Conservation (phyloP, 208 protist species). For the Strigomonas culicis region DNA sequence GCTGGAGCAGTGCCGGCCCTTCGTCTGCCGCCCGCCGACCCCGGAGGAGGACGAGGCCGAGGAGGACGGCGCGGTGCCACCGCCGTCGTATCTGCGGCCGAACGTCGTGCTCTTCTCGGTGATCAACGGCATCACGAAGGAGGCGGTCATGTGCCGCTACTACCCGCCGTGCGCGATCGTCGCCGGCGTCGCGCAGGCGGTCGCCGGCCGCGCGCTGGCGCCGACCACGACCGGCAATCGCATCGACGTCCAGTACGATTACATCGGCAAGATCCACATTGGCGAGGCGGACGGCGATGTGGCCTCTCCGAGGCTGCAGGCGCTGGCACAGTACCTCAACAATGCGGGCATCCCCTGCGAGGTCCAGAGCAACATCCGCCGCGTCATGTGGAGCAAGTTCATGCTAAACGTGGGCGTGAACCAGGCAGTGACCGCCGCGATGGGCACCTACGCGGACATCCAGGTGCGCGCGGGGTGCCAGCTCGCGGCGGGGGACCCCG, state of each 20-base stretch:
- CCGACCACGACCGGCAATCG: constrained; percentile 10
- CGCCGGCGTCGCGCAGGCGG: not conserved
- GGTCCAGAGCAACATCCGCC: constrained; percentile 9
- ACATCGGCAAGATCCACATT: constrained; percentile 13
- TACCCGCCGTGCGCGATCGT: constrained; percentile 11
- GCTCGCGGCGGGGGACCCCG: not conserved
- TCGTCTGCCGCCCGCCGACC: not conserved
- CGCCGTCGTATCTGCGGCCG: too few relatives aligned
- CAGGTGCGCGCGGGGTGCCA: constrained; percentile 2
- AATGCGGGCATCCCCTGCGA: not conserved
- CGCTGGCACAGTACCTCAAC: not conserved
- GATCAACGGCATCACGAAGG: constrained; percentile 16
- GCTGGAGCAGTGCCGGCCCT: constrained; percentile 1
- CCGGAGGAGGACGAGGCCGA: not conserved
- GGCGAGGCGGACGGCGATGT: constrained; percentile 9
- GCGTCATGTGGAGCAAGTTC: constrained; percentile 17
- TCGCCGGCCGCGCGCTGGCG: not conserved
- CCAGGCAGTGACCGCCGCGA: constrained; percentile 6
- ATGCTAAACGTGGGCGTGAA: constrained; percentile 19
- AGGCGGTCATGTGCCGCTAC: constrained; percentile 5
- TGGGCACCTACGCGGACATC: constrained; percentile 9
- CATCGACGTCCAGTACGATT: constrained; percentile 11
- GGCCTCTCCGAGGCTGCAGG: not conserved
- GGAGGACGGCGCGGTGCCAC: too few relatives aligned
- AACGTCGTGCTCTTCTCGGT: constrained; percentile 12